These are phyloP conservation scores for Macrolepiota fuliginosa DNA, from an alignment of 768 basidiomycete species.

Conservation along the genomic window DNA sequence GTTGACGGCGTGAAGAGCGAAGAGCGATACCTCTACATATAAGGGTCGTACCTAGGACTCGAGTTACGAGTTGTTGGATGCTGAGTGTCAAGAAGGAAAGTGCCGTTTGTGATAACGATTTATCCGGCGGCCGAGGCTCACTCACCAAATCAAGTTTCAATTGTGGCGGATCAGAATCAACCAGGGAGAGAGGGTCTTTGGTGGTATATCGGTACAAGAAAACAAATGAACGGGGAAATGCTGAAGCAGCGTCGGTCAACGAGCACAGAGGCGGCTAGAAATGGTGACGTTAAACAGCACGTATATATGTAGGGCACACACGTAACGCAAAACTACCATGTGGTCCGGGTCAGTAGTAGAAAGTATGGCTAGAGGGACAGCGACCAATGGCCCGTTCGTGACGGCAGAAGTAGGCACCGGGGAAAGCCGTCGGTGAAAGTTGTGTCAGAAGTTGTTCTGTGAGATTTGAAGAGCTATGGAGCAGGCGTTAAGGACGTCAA, in stretches of 20 bases:
- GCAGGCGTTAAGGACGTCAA: not conserved
- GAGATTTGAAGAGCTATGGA: not conserved
- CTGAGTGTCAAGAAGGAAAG: not conserved
- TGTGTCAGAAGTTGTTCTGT: not conserved
- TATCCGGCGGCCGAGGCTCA: not conserved
- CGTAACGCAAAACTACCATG: not conserved
- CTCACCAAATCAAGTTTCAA: not conserved
- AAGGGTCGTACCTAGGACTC: no score
- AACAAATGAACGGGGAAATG: not conserved
- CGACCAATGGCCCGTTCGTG: not conserved
- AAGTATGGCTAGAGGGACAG: no score
- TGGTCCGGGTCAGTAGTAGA: not conserved
- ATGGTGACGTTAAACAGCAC: not conserved
- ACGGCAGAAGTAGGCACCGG: not conserved
- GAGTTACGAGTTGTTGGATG: not conserved
- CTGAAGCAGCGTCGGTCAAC: not conserved
- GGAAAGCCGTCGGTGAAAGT: not conserved
- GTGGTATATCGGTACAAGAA: not conserved
- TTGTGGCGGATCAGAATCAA: not conserved
- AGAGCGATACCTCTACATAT: no score
- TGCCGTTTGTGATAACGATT: not conserved
- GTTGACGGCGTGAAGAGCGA: no score
- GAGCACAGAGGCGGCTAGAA: not conserved
- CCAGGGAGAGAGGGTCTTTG: not conserved
- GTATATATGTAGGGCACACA: not conserved